Evolutionary conservation across 2,329 filamentous ascomycete genomes (phyloP), one percentile per base, ranked within the genome.

Genomic region (Monilinia fructigena): DNA sequence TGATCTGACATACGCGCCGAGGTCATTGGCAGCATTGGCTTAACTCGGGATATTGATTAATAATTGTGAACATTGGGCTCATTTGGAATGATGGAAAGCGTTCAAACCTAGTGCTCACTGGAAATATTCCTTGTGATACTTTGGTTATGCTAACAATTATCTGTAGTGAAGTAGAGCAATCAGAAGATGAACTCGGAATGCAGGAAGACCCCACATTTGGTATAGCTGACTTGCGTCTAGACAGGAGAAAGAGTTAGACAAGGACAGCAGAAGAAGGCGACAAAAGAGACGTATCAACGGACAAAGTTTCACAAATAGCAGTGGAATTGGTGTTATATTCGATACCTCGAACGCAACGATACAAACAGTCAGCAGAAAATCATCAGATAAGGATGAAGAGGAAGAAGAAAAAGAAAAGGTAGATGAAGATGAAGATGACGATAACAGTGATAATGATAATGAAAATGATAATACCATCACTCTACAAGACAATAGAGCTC

Each of bases 161-260:
- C 26, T 28, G 3, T 47, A 63, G 63, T n/a, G 55, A 60, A 31
- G 40, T 53, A 7, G 63, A 65, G 26, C 38, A 31, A 47, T 65
- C 63, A 40, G 55, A 65, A 26, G 47, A 61, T 31, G 35, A 5
- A 35, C 38, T 65, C 42, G 55, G 31, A n/a, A 28, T 53, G 38
- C 55, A 61, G 6, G 47, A 65, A 20, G 48, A 61, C 31, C 38
- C 48, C 23, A 65, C 35, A 47, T 61, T 60, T 6, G 28, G 55
- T 4, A 61, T 65, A 26, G 11, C 26, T 18, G 55, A 50, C 5
- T 53, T 65, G 35, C 55, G 63, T 18, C 18, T 61, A 11, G 63
- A 65, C 45, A 60, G 55, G 63, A 60, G 35, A 65, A 45, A 45
- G 55, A 65, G 48, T 23, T 65, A 14, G 47, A 65, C 2, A 60